phyloP scores from a whole-genome alignment of 805 yeast genomes.

The Myxozyma melibiosi region DNA sequence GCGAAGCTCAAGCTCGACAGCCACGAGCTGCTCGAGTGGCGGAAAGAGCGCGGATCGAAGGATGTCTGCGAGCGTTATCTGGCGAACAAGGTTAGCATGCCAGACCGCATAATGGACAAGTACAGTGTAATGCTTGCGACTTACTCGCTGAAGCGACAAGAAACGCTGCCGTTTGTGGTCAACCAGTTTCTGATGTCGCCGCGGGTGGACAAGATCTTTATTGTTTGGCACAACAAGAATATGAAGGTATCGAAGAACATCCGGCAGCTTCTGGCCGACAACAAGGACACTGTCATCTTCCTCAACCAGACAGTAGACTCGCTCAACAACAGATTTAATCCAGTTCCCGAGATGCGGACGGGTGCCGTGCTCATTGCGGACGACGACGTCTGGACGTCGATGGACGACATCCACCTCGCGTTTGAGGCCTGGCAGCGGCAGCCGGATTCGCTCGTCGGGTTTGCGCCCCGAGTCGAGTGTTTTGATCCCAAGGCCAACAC shows the following conservation, averaged over 20 bases:
- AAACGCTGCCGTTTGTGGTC: constrained; percentile 29
- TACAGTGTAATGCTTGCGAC: constrained; percentile 32
- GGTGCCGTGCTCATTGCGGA: constrained; percentile 31
- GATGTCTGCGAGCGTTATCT: constrained; percentile 26
- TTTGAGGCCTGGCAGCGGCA: constrained; percentile 33
- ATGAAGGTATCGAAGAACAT: constrained; percentile 27
- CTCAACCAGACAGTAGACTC: constrained; percentile 30
- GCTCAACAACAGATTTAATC: constrained; percentile 32
- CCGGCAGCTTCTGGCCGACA: constrained; percentile 12
- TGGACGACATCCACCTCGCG: constrained; percentile 30
- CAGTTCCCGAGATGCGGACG: constrained; percentile 26
- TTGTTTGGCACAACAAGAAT: constrained; percentile 31
- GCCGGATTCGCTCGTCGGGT: constrained; percentile 32
- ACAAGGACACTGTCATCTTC: constrained; percentile 20
- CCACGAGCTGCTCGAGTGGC: constrained; percentile 25
- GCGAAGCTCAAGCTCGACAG: constrained; percentile 20
- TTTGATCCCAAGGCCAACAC: constrained; percentile 15
- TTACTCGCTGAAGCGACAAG: constrained; percentile 30
- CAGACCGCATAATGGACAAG: constrained; percentile 25
- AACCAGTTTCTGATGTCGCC: constrained; percentile 27
- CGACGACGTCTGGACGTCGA: constrained; percentile 34
- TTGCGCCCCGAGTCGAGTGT: constrained; percentile 33
- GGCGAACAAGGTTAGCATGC: constrained; percentile 10
- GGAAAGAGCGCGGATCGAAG: constrained; percentile 24
- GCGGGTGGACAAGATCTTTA: constrained; percentile 27